These are phyloP conservation scores for Colletotrichum viniferum DNA, from an alignment of 2,329 filamentous ascomycete species.

Conservation along the genomic window DNA sequence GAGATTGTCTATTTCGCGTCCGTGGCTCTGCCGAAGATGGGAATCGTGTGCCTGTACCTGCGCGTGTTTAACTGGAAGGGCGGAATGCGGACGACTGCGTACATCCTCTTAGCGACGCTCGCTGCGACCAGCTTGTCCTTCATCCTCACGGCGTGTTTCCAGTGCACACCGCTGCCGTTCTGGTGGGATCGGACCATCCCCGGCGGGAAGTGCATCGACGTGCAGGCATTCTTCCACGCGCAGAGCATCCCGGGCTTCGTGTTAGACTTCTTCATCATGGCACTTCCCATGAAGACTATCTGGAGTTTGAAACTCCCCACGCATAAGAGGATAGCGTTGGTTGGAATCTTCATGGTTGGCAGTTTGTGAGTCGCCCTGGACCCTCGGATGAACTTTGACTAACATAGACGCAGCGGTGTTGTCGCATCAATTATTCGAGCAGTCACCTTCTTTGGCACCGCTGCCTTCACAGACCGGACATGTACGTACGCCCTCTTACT, in stretches of 20 bases:
- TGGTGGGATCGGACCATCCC: slow-evolving; percentile 33
- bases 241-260: slow-evolving; percentile 25
- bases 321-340: slow-evolving; percentile 28
- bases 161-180: slow-evolving; percentile 40
- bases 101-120: slow-evolving; percentile 23
- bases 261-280: slow-evolving; percentile 30
- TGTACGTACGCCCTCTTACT: neutral
- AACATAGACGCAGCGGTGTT: neutral
- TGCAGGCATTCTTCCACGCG: slow-evolving; percentile 29
- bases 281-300: slow-evolving; percentile 28
- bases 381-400: neutral
- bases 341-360: slow-evolving; percentile 29
- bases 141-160: slow-evolving; percentile 30
- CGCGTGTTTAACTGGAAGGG: slow-evolving; percentile 32
- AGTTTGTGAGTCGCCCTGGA: slow-evolving; percentile 25
- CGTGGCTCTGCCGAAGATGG: slow-evolving; percentile 31
- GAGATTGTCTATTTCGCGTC: slow-evolving; percentile 32
- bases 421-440: slow-evolving; percentile 16
- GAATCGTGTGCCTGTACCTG: slow-evolving; percentile 33
- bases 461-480: slow-evolving; percentile 15
- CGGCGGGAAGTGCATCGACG: slow-evolving; percentile 36
- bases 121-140: slow-evolving; percentile 26
- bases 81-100: slow-evolving; percentile 21
- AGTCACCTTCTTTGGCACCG: slow-evolving; percentile 7
- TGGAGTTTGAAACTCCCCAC: slow-evolving; percentile 29